phyloP scores from a whole-genome alignment of 371 early-diverging fungal genomes.

The Syncephalastrum contaminatum region DNA sequence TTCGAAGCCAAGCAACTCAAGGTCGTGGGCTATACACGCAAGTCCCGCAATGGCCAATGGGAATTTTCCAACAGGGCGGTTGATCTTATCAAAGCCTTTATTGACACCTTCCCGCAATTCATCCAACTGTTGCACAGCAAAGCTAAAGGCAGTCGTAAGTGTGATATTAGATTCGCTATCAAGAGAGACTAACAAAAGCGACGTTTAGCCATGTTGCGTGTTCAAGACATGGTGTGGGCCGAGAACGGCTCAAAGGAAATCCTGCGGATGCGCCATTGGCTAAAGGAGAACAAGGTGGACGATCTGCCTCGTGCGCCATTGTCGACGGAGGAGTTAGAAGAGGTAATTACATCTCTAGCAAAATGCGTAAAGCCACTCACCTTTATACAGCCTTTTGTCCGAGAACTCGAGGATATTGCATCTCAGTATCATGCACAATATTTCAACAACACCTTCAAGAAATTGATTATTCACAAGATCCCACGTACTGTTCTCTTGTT shows the following conservation, averaged over 20 bases:
- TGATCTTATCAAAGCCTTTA: constrained; percentile 70
- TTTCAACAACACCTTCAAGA: constrained; percentile 43
- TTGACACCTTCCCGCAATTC: constrained; percentile 71
- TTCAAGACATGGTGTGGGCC: constrained; percentile 34
- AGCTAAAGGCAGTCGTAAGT: constrained; percentile 24
- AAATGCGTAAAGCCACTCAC: constrained; percentile 1
- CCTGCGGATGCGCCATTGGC: constrained; percentile 62
- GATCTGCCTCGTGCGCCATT: constrained; percentile 70
- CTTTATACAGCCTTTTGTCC: constrained; percentile 30
- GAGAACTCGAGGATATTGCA: constrained; percentile 55
- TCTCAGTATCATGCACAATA: constrained; percentile 35
- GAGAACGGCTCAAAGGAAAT: constrained; percentile 24
- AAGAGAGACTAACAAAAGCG: neutral
- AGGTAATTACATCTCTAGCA: constrained; percentile 27
- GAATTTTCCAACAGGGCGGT: constrained; percentile 81
- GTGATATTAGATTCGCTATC: neutral
- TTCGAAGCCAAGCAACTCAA: constrained; percentile 85
- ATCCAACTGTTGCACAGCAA: constrained; percentile 58
- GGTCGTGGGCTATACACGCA: constrained; percentile 84
- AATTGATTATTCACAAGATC: constrained; percentile 60
- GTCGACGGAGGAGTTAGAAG: constrained; percentile 65
- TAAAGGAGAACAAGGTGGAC: constrained; percentile 60
- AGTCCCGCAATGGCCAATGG: constrained; percentile 73
- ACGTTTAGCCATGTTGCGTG: constrained; percentile 21
- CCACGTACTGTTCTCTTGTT: constrained; percentile 72